These are phyloP conservation scores for Pleurotus citrinopileatus DNA, from an alignment of 768 basidiomycete species.

Conservation along the genomic window DNA sequence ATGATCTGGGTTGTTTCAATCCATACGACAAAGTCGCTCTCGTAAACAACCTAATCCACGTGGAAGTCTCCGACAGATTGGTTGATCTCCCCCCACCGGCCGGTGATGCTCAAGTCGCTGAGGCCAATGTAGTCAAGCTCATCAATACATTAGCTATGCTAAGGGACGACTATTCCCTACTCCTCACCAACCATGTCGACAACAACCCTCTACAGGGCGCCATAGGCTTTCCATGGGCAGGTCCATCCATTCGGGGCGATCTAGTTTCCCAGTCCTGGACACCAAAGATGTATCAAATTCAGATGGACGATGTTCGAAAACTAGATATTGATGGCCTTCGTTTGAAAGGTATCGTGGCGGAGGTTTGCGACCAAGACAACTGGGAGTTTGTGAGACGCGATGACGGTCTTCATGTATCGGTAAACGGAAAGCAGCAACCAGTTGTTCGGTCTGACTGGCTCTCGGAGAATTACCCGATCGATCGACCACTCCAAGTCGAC, in stretches of 20 bases:
- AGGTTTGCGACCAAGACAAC: not conserved
- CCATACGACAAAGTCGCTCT: slow-evolving; percentile 7
- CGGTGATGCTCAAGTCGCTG: not conserved
- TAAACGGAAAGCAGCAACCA: not conserved
- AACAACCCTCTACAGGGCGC: not conserved
- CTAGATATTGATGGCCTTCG: not conserved
- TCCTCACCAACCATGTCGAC: slow-evolving; percentile 1
- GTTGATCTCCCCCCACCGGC: slow-evolving; percentile 1
- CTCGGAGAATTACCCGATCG: not conserved
- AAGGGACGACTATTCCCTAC: slow-evolving; percentile 1
- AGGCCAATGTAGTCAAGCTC: not conserved
- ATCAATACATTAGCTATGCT: slow-evolving; percentile 1
- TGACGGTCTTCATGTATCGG: not conserved
- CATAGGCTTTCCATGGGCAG: slow-evolving; percentile 1
- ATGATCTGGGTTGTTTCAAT: slow-evolving; percentile 7
- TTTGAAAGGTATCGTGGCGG: not conserved
- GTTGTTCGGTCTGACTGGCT: slow-evolving; percentile 5
- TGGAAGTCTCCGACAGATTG: not conserved
- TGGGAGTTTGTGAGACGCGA: not conserved
- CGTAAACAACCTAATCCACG: slow-evolving; percentile 4
- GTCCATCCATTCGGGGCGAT: slow-evolving; percentile 1
- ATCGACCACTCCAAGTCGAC: not conserved
- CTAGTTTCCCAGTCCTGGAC: not conserved
- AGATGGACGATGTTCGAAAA: not conserved
- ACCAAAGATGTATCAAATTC: not conserved